Evolutionary conservation across 768 basidiomycete genomes (phyloP).

Genomic region (Mycena vulgaris): DNA sequence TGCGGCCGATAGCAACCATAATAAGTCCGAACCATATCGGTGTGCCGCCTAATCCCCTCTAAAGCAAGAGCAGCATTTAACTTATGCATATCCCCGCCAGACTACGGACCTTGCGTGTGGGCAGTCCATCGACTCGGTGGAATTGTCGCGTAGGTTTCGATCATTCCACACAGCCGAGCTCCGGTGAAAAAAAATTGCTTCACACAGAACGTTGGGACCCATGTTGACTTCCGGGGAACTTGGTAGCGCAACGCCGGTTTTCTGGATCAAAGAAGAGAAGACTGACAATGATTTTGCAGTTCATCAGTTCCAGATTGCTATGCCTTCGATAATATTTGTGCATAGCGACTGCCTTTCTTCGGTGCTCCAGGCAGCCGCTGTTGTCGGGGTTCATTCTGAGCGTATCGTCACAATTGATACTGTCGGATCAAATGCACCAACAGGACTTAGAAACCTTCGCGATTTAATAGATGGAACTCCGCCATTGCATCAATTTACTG

Average conservation of each 20-base stretch:
- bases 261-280: neutral
- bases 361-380: constrained; percentile 48
- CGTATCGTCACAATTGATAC: constrained; percentile 49
- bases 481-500: constrained; percentile 51
- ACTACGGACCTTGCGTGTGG: constrained; percentile 57
- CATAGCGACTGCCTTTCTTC: constrained; percentile 48
- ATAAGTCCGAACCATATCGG: constrained; percentile 63
- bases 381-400: constrained; percentile 37
- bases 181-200: neutral
- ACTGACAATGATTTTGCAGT: constrained; percentile 22
- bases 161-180: neutral
- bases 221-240: constrained; percentile 38
- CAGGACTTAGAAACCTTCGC: constrained; percentile 35
- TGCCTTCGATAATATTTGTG: constrained; percentile 52
- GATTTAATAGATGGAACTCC: constrained; percentile 51
- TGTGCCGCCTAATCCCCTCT: constrained; percentile 41
- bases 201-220: constrained; percentile 37
- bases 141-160: constrained; percentile 55
- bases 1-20: constrained; percentile 51
- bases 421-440: constrained; percentile 17
- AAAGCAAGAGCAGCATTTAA: neutral
- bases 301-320: constrained; percentile 56
- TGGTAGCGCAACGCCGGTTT: constrained; percentile 13
- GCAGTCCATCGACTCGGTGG: constrained; percentile 59
- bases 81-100: constrained; percentile 40